phyloP scores from a whole-genome alignment of 768 basidiomycete species.

The Amanita fuliginea region DNA sequence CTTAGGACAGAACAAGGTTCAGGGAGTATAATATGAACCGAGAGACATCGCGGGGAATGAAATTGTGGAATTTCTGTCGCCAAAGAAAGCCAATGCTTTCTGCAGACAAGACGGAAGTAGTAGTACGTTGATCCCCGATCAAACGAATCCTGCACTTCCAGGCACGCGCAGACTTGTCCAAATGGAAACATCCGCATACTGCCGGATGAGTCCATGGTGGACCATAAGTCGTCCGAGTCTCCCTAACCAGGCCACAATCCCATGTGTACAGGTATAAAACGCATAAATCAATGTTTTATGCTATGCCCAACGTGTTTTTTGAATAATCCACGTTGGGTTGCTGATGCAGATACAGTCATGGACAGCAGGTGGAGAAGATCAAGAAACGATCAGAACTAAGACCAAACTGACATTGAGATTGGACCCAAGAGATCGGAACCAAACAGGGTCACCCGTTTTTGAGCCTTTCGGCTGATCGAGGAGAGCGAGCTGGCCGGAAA shows the following conservation, averaged over 20 bases:
- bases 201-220: slow-evolving; percentile 13
- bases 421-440: slow-evolving; percentile 16
- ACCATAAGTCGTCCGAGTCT: neutral
- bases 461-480: slow-evolving; percentile 30
- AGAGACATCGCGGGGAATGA: slow-evolving; percentile 19
- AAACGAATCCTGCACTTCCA: slow-evolving; percentile 29
- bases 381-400: slow-evolving; percentile 3
- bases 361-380: slow-evolving; percentile 1
- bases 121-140: slow-evolving; percentile 52
- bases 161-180: slow-evolving; percentile 18
- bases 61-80: slow-evolving; percentile 10
- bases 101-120: slow-evolving; percentile 24
- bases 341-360: slow-evolving; percentile 1
- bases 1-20: slow-evolving; percentile 16
- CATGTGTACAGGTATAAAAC: neutral
- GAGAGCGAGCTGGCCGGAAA: slow-evolving; percentile 43
- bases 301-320: slow-evolving; percentile 10
- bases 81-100: slow-evolving; percentile 11
- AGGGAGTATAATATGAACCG: slow-evolving; percentile 18
- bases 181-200: slow-evolving; percentile 23
- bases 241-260: neutral
- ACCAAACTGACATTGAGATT: slow-evolving; percentile 8
- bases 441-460: slow-evolving; percentile 27
- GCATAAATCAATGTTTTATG: neutral
- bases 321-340: slow-evolving; percentile 2